Conservation (phyloP, 129 eudicot genomes). For the Artemisia annua region DNA sequence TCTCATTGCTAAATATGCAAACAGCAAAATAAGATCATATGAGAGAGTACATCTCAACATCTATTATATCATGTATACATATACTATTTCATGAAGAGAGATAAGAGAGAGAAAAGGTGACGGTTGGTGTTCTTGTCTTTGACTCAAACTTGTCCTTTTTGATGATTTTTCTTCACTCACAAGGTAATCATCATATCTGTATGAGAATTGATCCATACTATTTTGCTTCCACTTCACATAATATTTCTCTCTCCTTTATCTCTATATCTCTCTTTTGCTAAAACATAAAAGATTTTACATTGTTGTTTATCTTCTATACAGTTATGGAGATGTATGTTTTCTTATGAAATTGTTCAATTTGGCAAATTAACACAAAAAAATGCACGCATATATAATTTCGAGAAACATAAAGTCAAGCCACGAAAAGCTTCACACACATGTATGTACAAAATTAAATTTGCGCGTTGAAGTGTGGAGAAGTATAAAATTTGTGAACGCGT, state of each 20-base stretch:
- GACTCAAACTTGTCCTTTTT: constrained; percentile 50
- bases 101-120: constrained; percentile 40
- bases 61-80: constrained; percentile 20
- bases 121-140: constrained; percentile 46
- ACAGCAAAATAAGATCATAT: constrained; percentile 22
- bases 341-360: too few relatives aligned
- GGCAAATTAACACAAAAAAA: too few relatives aligned
- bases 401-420: too few relatives aligned
- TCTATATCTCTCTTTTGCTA: constrained; percentile 16
- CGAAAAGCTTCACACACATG: too few relatives aligned
- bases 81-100: constrained; percentile 20
- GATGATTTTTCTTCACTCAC: constrained; percentile 83
- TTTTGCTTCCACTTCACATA: constrained; percentile 43
- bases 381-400: too few relatives aligned
- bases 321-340: too few relatives aligned
- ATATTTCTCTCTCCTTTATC: constrained; percentile 31
- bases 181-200: constrained; percentile 64
- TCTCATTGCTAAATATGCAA: constrained; percentile 40
- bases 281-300: too few relatives aligned
- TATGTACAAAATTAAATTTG: too few relatives aligned
- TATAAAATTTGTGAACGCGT: too few relatives aligned
- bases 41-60: constrained; percentile 13
- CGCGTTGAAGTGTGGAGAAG: too few relatives aligned
- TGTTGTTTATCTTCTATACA: too few relatives aligned
- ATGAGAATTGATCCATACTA: constrained; percentile 32